Percentiles rank a stretch among this genome's conserved stretches.
Evolutionary conservation across 371 early-diverging fungal species (phyloP).

Genomic region (Saksenaea oblongispora): DNA sequence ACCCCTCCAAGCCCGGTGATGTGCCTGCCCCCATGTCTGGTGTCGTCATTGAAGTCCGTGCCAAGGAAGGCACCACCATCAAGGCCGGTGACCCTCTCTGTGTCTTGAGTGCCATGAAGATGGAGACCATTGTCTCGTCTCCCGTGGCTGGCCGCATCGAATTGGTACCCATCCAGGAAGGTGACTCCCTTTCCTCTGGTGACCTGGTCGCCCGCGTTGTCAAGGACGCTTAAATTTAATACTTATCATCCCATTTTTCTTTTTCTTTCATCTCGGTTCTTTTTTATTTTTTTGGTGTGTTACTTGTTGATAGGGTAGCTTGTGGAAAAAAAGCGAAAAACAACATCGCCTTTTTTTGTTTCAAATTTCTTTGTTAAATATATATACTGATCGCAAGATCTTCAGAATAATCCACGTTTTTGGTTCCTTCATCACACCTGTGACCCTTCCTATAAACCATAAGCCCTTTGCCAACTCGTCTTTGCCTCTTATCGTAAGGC

Average conservation of each 20-base stretch:
- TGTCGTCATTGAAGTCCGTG: conserved; percentile 88
- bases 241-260: background rate
- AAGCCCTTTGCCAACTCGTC: too few relatives aligned
- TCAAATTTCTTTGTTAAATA: too few relatives aligned
- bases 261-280: background rate
- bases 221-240: conserved; percentile 36
- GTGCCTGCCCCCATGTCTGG: conserved; percentile 97
- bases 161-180: conserved; percentile 67
- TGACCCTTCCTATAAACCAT: too few relatives aligned
- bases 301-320: too few relatives aligned
- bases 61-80: conserved; percentile 76
- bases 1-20: conserved; percentile 74
- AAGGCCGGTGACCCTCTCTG: conserved; percentile 90
- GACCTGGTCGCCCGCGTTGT: conserved; percentile 77
- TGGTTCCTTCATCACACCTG: too few relatives aligned
- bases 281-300: background rate
- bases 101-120: conserved; percentile 95
- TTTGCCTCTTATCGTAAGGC: too few relatives aligned
- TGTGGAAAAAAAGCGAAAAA: too few relatives aligned
- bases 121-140: conserved; percentile 93
- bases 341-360: too few relatives aligned
- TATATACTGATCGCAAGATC: too few relatives aligned
- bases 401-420: too few relatives aligned
- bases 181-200: conserved; percentile 80
- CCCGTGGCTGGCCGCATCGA: conserved; percentile 80